phyloP scores from a whole-genome alignment of 2,329 filamentous ascomycete species.

The Fusarium graminum region DNA sequence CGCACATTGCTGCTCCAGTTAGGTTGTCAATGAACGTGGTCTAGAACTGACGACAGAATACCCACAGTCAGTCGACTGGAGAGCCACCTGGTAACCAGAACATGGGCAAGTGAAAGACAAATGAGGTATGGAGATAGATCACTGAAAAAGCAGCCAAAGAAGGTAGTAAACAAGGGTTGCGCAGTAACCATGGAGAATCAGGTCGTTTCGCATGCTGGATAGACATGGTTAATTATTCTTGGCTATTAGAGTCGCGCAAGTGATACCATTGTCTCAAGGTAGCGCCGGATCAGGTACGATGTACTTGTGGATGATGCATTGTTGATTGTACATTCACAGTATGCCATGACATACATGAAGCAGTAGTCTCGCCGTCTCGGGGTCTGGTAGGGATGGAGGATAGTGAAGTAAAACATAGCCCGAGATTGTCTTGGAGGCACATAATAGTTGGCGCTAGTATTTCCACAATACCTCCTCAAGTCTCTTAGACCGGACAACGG shows the following conservation, averaged over 20 bases:
- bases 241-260: conserved; percentile 36
- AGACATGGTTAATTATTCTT: conserved; percentile 24
- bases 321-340: not conserved
- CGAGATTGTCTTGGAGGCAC: conserved; percentile 46
- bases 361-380: conserved; percentile 36
- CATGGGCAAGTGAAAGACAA: conserved; percentile 4
- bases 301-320: conserved; percentile 27
- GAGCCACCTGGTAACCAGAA: conserved; percentile 13
- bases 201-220: conserved; percentile 30
- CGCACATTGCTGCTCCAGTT: conserved; percentile 35
- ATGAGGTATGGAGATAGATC: not conserved
- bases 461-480: conserved; percentile 27
- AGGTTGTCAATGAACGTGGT: conserved; percentile 37
- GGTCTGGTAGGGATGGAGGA: conserved; percentile 37
- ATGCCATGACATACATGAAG: conserved; percentile 42
- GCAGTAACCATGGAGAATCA: conserved; percentile 14
- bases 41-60: conserved; percentile 43
- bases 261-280: conserved; percentile 47
- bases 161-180: conserved; percentile 4
- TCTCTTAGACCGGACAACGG: conserved; percentile 19
- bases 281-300: conserved; percentile 42
- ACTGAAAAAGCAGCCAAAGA: conserved; percentile 6
- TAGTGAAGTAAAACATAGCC: conserved; percentile 45
- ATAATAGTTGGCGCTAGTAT: conserved; percentile 33
- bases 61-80: conserved; percentile 30